A percentile compares a stretch with the other conserved stretches of the same genome.
Conservation (phyloP, 1,284 basidiomycete genomes). For the Blastosporella zonata region DNA sequence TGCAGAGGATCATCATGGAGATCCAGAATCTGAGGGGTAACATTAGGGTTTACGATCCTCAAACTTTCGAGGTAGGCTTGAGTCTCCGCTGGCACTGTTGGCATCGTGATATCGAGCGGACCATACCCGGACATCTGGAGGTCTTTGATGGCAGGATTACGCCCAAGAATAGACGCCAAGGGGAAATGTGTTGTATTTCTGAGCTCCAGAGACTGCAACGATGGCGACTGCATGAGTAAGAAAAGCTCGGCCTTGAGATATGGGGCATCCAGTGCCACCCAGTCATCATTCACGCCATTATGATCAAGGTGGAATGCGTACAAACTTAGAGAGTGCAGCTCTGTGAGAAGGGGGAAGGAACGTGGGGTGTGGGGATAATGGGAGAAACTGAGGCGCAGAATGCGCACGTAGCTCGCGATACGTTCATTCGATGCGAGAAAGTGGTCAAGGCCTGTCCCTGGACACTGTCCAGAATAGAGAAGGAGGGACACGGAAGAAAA, state of each 20-base stretch:
- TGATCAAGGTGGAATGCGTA: background rate
- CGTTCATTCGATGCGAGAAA: background rate
- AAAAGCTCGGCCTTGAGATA: background rate
- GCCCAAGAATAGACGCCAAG: background rate
- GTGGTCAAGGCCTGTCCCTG: background rate
- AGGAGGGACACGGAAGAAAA: background rate
- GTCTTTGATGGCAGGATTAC: background rate
- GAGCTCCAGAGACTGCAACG: background rate
- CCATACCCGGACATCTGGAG: background rate
- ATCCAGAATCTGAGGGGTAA: background rate
- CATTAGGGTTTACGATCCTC: background rate
- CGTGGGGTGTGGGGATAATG: background rate
- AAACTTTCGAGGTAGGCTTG: background rate
- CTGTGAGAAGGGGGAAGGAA: background rate
- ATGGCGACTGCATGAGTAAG: background rate
- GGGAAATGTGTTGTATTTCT: background rate
- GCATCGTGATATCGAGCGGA: background rate
- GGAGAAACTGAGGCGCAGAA: background rate
- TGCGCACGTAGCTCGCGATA: background rate
- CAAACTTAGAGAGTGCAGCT: background rate
- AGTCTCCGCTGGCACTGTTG: background rate
- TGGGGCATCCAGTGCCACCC: background rate
- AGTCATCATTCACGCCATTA: background rate
- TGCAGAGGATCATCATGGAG: background rate
- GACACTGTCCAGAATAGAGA: background rate